These are phyloP conservation scores for Starmerella apicola DNA, from an alignment of 805 yeast genomes.

Conservation along the genomic window DNA sequence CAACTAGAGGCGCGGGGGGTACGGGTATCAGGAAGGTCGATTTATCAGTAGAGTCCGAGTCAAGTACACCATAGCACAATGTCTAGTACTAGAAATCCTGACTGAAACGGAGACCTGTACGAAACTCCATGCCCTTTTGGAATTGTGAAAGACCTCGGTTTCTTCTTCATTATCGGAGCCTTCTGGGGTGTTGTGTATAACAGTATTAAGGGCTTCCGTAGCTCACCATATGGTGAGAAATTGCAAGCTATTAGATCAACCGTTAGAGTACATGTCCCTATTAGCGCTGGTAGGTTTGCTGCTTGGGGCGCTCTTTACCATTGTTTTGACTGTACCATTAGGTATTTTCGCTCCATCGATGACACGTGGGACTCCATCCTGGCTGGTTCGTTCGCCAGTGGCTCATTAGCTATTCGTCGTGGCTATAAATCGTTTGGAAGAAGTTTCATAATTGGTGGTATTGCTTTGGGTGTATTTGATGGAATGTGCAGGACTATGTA, in stretches of 20 bases:
- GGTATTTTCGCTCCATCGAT: slow-evolving; percentile 91
- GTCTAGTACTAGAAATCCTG: slow-evolving; percentile 5
- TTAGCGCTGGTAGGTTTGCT: slow-evolving; percentile 97
- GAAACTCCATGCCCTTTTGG: slow-evolving; percentile 99
- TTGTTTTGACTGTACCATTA: slow-evolving; percentile 91
- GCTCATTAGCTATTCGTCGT: slow-evolving; percentile 94
- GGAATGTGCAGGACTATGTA: slow-evolving; percentile 97
- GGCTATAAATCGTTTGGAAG: slow-evolving; percentile 96
- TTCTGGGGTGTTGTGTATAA: slow-evolving; percentile 99
- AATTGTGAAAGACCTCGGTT: slow-evolving; percentile 92
- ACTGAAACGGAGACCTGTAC: slow-evolving; percentile 72
- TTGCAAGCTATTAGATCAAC: slow-evolving; percentile 80
- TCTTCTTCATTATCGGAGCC: slow-evolving; percentile 98
- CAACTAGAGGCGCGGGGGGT: too few species aligned
- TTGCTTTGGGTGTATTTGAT: slow-evolving; percentile 90
- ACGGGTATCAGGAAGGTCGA: too few species aligned
- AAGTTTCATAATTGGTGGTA: slow-evolving; percentile 94
- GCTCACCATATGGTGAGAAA: slow-evolving; percentile 92
- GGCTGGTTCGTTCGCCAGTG: slow-evolving; percentile 97
- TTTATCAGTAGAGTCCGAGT: neutral
- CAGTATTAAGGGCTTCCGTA: slow-evolving; percentile 96
- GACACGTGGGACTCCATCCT: slow-evolving; percentile 97
- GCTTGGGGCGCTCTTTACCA: slow-evolving; percentile 99
- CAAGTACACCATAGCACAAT: neutral
- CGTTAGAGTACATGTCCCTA: slow-evolving; percentile 93